Base-by-base conservation (phyloP, 164 flowering plant genomes). In the Magnolia officinalis region DNA sequence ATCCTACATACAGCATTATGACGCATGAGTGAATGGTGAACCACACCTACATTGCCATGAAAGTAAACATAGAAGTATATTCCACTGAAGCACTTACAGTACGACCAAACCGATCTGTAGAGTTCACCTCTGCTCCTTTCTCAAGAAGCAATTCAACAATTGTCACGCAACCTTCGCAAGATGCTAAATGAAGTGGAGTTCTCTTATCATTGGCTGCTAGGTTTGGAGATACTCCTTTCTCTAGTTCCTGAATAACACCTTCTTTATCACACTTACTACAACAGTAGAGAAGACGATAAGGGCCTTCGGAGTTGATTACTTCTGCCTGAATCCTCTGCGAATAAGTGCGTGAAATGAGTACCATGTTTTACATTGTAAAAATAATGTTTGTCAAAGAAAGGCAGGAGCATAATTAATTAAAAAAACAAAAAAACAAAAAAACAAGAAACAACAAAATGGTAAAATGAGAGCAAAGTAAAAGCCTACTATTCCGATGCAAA, bases 181-280 rank as follows among this genome's bases (percentile, higher is more conserved):
- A 81, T 21, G 91, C 91, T 72, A 87, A 80, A 78, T 87, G 91
- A 76, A 88, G 88, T 24, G 89, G 89, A 18, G 91, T 88, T 80
- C 89, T 86, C 81, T 82, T 86, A 73, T 88, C 87, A 67, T 86
- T 84, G 76, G 86, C 89, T 45, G 82, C 87, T 26, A 85, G 67
- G 70, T 84, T 86, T 2, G 88, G 84, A 52, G 86, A 81, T 31
- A 89, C 89, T 2, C 90, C 90, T 76, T 81, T 81, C 74, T 81
- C 78, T 61, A 89, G 73, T 72, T 86, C 88, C 76, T 84, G 82
- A 51, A 87, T 72, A 11, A 89, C 90, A 72, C 91, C 89, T 7
- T 50, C 81, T 77, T 81, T 87, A 70, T 89, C 88, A 7, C 88
- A 84, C 70, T 82, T 84, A 63, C 91, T 77, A 9, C 89, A 87